Percentiles rank a stretch among this genome's conserved stretches.
Conservation (phyloP, 2,329 filamentous ascomycete species). For the Xylaria sp. region DNA sequence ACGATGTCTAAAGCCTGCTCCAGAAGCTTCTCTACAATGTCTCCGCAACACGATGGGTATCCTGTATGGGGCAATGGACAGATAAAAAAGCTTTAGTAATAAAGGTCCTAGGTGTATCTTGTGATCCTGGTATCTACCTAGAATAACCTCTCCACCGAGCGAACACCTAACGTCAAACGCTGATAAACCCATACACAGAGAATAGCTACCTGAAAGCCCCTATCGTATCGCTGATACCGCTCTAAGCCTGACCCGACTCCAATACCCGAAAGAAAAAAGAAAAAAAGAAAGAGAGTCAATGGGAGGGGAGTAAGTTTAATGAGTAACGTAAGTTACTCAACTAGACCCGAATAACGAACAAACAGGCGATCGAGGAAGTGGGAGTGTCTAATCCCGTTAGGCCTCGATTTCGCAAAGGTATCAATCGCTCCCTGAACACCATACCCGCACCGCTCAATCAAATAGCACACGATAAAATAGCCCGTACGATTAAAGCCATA, state of each 20-base stretch:
- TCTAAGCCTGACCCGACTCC: constrained; percentile 1
- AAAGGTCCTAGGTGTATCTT: too few species aligned
- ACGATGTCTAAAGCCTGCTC: too few species aligned
- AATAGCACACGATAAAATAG: constrained; percentile 85
- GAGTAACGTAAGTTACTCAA: constrained; percentile 9
- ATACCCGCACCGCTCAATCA: constrained; percentile 80
- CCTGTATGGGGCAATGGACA: not conserved
- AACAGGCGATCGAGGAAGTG: constrained; percentile 87
- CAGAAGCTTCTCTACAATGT: too few species aligned
- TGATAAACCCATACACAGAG: constrained; percentile 5
- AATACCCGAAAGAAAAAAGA: not conserved
- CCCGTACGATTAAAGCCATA: constrained; percentile 96
- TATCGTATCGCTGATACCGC: constrained; percentile 2
- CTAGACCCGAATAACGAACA: constrained; percentile 67
- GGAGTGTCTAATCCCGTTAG: constrained; percentile 84
- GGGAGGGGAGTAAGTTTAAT: not conserved
- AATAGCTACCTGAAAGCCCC: not conserved
- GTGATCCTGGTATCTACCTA: too few species aligned
- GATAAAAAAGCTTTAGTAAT: too few species aligned
- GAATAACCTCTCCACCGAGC: constrained; percentile 8
- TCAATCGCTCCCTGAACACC: constrained; percentile 76
- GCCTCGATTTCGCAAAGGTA: constrained; percentile 70
- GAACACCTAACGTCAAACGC: constrained; percentile 11
- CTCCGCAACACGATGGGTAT: too few species aligned
- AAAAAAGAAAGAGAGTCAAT: not conserved